Evolutionary conservation across 495 filamentous ascomycete species (phyloP).

Genomic region (Amphirosellinia nigrospora): DNA sequence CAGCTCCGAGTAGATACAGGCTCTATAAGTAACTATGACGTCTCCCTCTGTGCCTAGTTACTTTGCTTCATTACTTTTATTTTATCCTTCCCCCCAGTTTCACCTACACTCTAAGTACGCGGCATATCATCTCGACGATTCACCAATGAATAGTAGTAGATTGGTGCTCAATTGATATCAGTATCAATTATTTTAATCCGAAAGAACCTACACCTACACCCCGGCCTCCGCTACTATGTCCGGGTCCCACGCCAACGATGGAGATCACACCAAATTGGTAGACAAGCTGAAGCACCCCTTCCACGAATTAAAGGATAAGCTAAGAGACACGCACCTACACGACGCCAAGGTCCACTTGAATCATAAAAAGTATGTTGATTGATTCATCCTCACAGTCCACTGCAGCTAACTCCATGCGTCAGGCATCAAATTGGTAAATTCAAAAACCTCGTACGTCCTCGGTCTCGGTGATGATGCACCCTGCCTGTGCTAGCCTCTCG

Average conservation of each 20-base stretch:
- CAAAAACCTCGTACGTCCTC: conserved; percentile 52
- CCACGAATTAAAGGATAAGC: conserved; percentile 53
- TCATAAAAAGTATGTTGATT: conserved; percentile 52
- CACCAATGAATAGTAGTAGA: not conserved
- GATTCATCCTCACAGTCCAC: not conserved
- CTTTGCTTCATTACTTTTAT: not conserved
- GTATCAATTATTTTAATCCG: not conserved
- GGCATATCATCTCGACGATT: not conserved
- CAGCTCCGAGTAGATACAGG: not conserved
- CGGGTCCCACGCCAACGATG: conserved; percentile 7
- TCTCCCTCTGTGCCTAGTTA: not conserved
- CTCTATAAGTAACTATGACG: conserved; percentile 11
- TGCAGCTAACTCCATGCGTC: not conserved
- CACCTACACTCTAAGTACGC: too few species aligned
- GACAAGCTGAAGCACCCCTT: conserved; percentile 48
- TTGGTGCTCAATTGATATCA: not conserved
- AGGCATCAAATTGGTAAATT: conserved; percentile 63
- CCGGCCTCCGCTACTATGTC: conserved; percentile 2
- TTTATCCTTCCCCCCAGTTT: not conserved
- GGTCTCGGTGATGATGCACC: not conserved
- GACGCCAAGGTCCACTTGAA: conserved; percentile 55
- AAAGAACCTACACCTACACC: not conserved
- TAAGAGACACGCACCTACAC: conserved; percentile 52
- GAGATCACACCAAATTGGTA: conserved; percentile 28
- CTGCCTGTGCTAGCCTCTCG: conserved; percentile 10